These are phyloP conservation scores for Cyclocybe aegerita DNA, from an alignment of 768 basidiomycete species.

Conservation along the genomic window DNA sequence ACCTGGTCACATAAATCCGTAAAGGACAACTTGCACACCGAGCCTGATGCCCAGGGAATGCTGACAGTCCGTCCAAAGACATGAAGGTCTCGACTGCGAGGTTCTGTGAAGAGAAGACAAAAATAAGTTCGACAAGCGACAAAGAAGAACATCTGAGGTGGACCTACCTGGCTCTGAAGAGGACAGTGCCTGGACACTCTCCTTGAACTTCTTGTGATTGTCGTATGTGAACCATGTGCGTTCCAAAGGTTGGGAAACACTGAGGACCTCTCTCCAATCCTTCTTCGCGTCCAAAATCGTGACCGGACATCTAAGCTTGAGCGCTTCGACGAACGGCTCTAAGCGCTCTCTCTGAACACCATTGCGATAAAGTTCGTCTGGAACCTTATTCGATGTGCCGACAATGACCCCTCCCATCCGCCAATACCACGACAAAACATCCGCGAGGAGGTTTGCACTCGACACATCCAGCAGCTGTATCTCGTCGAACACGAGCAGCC, in stretches of 20 bases:
- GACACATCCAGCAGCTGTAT: slow-evolving; percentile 62
- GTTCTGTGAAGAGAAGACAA: slow-evolving; percentile 13
- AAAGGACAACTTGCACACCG: slow-evolving; percentile 47
- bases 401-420: slow-evolving; percentile 58
- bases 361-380: slow-evolving; percentile 55
- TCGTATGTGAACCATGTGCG: slow-evolving; percentile 30
- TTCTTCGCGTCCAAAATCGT: slow-evolving; percentile 40
- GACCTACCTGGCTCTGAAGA: not conserved
- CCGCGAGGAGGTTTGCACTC: slow-evolving; percentile 47
- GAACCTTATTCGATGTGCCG: slow-evolving; percentile 49
- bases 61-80: slow-evolving; percentile 49
- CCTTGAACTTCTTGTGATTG: slow-evolving; percentile 3
- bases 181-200: not conserved
- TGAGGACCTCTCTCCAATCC: slow-evolving; percentile 42
- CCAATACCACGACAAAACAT: slow-evolving; percentile 64
- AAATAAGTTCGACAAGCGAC: not conserved
- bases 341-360: slow-evolving; percentile 58
- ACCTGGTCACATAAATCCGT: slow-evolving; percentile 46
- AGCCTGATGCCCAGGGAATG: slow-evolving; percentile 42
- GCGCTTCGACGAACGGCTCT: slow-evolving; percentile 54
- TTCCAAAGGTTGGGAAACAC: slow-evolving; percentile 10
- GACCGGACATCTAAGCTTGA: slow-evolving; percentile 53
- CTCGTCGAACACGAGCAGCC: slow-evolving; percentile 59
- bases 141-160: not conserved
- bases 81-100: slow-evolving; percentile 23